phyloP scores from a whole-genome alignment of 225 moss, liverwort and hornwort genomes.

The Neckera pumila region DNA sequence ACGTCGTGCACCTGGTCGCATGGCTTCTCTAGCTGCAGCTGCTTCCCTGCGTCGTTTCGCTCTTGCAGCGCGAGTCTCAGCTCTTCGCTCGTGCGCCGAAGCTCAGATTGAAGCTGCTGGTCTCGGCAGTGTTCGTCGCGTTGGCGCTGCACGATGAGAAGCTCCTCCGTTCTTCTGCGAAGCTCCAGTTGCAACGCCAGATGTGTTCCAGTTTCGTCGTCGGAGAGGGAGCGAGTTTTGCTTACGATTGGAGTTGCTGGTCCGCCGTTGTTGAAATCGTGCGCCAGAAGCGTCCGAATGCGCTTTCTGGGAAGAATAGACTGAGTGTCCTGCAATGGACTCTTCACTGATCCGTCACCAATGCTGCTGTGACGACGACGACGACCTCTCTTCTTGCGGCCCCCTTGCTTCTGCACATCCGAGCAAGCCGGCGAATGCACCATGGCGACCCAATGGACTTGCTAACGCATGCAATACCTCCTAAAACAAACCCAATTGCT shows the following conservation, averaged over 20 bases:
- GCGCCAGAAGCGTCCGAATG: not conserved
- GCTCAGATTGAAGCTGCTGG: constrained; percentile 5
- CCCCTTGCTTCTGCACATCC: not conserved
- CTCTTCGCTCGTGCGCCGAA: constrained; percentile 15
- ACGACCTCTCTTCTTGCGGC: not conserved
- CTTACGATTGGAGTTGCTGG: not conserved
- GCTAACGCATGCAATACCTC: not conserved
- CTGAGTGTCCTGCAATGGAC: not conserved
- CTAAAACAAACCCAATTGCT: not conserved
- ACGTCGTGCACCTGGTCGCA: constrained; percentile 13
- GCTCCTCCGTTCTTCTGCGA: constrained; percentile 15
- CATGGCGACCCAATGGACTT: constrained; percentile 1
- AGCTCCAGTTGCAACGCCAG: constrained; percentile 8
- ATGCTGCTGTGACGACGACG: not conserved
- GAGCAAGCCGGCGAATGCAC: constrained; percentile 27
- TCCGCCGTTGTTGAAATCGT: not conserved
- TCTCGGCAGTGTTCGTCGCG: not conserved
- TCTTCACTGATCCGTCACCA: not conserved
- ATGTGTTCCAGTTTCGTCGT: not conserved
- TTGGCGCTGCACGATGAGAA: constrained; percentile 15
- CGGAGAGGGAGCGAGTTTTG: not conserved
- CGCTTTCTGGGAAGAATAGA: not conserved
- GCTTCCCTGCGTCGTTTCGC: not conserved
- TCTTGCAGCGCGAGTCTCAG: not conserved
- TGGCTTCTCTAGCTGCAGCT: not conserved